These are phyloP conservation scores for Biscogniauxia marginata DNA, from an alignment of 2,329 filamentous ascomycete species.

Conservation along the genomic window DNA sequence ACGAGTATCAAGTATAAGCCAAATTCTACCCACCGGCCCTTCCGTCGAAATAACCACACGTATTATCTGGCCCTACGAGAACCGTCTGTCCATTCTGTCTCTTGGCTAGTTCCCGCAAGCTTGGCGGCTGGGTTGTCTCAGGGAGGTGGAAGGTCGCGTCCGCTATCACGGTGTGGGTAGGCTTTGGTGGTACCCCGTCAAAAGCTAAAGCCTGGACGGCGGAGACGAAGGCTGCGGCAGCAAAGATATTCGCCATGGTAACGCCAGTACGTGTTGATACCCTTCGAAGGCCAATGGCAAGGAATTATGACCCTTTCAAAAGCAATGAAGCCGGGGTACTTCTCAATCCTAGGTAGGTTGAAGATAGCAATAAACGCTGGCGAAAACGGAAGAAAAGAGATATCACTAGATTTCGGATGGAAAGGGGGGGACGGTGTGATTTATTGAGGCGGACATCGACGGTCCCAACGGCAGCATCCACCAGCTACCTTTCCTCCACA, in stretches of 20 bases:
- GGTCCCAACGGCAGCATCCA: neutral
- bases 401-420: constrained; percentile 4
- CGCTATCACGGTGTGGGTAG: constrained; percentile 35
- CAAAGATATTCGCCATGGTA: constrained; percentile 28
- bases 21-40: constrained; percentile 31
- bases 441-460: constrained; percentile 11
- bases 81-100: constrained; percentile 36
- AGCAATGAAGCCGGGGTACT: constrained; percentile 6
- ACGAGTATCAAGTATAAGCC: no score
- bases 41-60: constrained; percentile 49
- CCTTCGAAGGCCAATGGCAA: neutral
- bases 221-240: constrained; percentile 31
- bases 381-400: constrained; percentile 9
- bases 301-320: constrained; percentile 4
- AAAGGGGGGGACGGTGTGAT: constrained; percentile 3
- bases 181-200: constrained; percentile 31
- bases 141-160: constrained; percentile 38
- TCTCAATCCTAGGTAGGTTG: constrained; percentile 1
- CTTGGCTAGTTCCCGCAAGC: constrained; percentile 33
- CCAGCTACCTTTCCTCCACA: constrained; percentile 3
- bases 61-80: constrained; percentile 49
- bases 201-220: constrained; percentile 37
- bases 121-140: constrained; percentile 41
- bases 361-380: constrained; percentile 7
- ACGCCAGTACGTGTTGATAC: neutral